Percentiles rank a stretch among this genome's conserved stretches.
phyloP scores from a whole-genome alignment of 805 yeast species.

The Candida methanosorbosa region DNA sequence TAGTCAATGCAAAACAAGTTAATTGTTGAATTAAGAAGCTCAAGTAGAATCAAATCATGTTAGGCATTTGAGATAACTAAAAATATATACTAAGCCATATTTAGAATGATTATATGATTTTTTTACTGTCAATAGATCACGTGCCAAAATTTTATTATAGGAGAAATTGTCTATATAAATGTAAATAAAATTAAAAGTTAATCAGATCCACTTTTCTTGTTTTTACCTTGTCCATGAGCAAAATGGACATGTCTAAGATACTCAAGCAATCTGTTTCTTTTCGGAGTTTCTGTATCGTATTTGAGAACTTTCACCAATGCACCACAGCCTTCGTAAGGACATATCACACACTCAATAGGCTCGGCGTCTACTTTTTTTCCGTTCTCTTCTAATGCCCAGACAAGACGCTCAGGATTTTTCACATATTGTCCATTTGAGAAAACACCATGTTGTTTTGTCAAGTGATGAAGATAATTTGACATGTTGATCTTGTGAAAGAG shows the following conservation, averaged over 20 bases:
- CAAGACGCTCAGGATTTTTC: conserved; percentile 14
- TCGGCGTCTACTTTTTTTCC: conserved; percentile 1
- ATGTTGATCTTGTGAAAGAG: conserved; percentile 20
- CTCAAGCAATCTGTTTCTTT: conserved; percentile 16
- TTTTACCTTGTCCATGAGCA: conserved; percentile 1
- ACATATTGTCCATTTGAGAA: conserved; percentile 21
- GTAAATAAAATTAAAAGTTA: too few species aligned
- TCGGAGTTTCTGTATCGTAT: conserved; percentile 8
- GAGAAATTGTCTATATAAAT: too few species aligned
- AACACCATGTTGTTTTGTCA: conserved; percentile 24
- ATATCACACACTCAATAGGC: conserved; percentile 12
- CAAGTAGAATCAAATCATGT: too few species aligned
- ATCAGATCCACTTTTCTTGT: too few species aligned
- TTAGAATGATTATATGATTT: too few species aligned
- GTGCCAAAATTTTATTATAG: too few species aligned
- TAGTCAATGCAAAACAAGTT: background rate
- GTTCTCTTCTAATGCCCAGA: conserved; percentile 10
- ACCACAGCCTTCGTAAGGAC: conserved; percentile 14
- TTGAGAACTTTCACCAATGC: conserved; percentile 14
- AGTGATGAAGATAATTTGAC: conserved; percentile 22
- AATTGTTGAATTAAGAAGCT: background rate
- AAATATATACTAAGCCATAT: too few species aligned
- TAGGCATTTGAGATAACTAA: too few species aligned
- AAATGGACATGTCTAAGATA: conserved; percentile 18
- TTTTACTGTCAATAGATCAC: too few species aligned